phyloP scores from a whole-genome alignment of 371 early-diverging fungal species.

The Mortierella sp. region DNA sequence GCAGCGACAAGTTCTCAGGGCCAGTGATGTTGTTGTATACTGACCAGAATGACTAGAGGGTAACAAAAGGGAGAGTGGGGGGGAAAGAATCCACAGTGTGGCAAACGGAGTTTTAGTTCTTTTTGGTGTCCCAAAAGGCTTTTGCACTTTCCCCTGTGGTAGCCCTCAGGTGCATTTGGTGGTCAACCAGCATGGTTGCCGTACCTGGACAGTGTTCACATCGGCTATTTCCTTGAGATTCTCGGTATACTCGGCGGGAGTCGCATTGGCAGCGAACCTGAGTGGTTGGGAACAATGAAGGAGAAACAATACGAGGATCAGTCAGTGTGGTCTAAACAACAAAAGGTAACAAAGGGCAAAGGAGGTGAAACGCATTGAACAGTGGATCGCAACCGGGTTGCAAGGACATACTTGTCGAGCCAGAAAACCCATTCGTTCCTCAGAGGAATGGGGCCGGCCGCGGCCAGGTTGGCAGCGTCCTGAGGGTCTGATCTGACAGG shows the following conservation, averaged over 20 bases:
- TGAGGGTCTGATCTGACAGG: slow-evolving; percentile 42
- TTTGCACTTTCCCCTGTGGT: too few relatives aligned
- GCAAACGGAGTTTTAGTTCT: slow-evolving; percentile 15
- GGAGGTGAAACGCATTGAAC: too few relatives aligned
- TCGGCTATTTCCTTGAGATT: slow-evolving; percentile 68
- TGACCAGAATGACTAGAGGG: slow-evolving; percentile 61
- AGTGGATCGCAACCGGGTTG: background rate
- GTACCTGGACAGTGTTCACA: slow-evolving; percentile 71
- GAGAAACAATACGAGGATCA: background rate
- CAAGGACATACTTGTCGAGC: slow-evolving; percentile 68
- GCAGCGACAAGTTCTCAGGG: slow-evolving; percentile 59
- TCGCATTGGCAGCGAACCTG: slow-evolving; percentile 65
- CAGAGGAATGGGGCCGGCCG: slow-evolving; percentile 54
- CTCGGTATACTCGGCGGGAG: slow-evolving; percentile 67
- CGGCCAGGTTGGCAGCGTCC: slow-evolving; percentile 18
- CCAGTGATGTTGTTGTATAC: slow-evolving; percentile 66
- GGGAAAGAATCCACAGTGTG: slow-evolving; percentile 21
- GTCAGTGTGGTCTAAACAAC: background rate
- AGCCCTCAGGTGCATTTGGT: too few relatives aligned
- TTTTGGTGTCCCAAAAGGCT: too few relatives aligned
- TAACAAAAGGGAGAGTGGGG: slow-evolving; percentile 16
- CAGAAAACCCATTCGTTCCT: slow-evolving; percentile 72
- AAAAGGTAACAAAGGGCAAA: background rate
- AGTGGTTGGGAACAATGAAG: background rate
- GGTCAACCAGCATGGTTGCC: too few relatives aligned